Evolutionary conservation across 139 green algal genomes (phyloP).

Genomic region (Zygnema cylindricum): DNA sequence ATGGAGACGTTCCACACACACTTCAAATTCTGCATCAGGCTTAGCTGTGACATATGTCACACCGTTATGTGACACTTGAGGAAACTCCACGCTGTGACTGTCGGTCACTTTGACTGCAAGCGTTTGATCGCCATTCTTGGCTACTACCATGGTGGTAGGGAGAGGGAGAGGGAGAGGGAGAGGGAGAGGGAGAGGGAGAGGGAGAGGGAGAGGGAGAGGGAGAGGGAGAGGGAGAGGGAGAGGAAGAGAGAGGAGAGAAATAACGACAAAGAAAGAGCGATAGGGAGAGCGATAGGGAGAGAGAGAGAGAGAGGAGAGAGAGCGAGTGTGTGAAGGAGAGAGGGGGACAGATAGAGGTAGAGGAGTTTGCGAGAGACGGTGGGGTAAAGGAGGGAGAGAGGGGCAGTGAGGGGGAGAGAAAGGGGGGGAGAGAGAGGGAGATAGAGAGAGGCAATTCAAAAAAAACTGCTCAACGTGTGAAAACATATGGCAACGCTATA

Average conservation of each 20-base stretch:
- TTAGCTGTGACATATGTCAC: background rate
- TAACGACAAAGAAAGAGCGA: conserved; percentile 24
- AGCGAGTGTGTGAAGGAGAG: no score
- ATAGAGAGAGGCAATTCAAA: background rate
- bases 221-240: background rate
- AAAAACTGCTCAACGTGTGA: background rate
- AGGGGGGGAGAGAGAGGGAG: no score
- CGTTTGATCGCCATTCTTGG: no score
- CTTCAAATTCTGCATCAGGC: conserved; percentile 38
- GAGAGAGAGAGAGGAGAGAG: background rate
- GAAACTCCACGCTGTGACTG: background rate
- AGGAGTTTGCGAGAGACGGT: no score
- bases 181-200: background rate
- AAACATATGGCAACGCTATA: no score
- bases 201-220: background rate
- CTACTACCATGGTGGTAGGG: background rate
- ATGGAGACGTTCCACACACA: conserved; percentile 24
- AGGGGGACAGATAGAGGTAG: background rate
- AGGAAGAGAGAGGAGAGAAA: background rate
- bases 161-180: background rate
- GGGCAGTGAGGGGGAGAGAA: no score
- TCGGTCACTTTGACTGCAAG: no score
- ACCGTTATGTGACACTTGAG: background rate
- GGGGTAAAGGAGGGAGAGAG: no score
- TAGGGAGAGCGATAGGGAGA: background rate